Evolutionary conservation across 2,329 filamentous ascomycete species (phyloP), one percentile per base, ranked within the genome.

Genomic region (Colletotrichum melonis): DNA sequence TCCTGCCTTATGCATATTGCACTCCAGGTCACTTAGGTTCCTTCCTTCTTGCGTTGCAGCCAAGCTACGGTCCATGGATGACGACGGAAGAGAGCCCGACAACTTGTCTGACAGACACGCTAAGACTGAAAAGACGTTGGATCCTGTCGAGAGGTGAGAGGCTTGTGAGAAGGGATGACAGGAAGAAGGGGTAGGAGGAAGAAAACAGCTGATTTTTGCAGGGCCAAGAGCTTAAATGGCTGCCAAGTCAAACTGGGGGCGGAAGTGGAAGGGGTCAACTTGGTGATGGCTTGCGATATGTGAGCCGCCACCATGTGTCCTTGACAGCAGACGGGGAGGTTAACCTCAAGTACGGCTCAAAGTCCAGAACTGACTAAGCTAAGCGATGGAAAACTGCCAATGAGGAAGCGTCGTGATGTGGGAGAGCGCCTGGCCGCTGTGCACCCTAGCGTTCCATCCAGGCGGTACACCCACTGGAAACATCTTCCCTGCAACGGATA

Each of bases 181-280:
- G 38, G 59, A 62, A 26, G 54, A 26, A 55, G 56, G 54, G 62
- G 30, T 32, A 38, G 46, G 49, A 26, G 55, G 11, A 30, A 55
- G 56, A 69, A 69, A 73, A 57, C 69, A 73, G 46, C 54, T 70
- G 73, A 70, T 75, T 75, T 69, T 73, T 70, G 70, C 73, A 73
- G 70, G 42, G 60, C 66, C 70, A 74, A 73, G 71, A 67, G 38
- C 12, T 72, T 26, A 42, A 58, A 63, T 71, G 71, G 71, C 11
- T 30, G 71, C 71, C 71, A 72, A 73, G 71, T 73, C 71, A 73
- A 73, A 73, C 71, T 32, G 52, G 35, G 24, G 54, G 46, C 19
- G 26, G 24, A 16, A 26, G 30, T 22, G n/a, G 38, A 35, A 54
- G 55, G 55, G 55, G 62, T 19, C 24, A 24, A 54, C 19, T 22